Base-by-base conservation (phyloP, 2,329 filamentous ascomycete species). In the Fusarium sp. region DNA sequence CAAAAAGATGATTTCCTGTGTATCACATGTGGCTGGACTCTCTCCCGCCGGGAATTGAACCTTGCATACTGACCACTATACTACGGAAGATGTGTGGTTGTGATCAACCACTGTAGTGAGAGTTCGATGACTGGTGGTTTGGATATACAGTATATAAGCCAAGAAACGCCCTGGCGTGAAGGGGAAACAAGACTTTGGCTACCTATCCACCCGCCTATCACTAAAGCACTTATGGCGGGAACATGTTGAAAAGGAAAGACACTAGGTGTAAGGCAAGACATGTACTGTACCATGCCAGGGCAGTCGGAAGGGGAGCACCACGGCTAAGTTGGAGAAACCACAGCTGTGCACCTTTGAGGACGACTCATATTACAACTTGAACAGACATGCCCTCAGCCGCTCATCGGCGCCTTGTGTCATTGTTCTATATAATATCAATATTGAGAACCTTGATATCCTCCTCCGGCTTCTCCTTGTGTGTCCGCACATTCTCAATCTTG, bases 371-470 rank as follows among this genome's bases (percentile, higher is more conserved):
- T 10, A 44, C 40, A 25, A 8, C 20, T n/a, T 10, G 7, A 46
- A 1, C 20, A 23, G 20, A 46, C 42, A 25, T 14, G 1, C 42
- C 18, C 18, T 29, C 13, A 16, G 18, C 23, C 29, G 18, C 14
- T 18, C 11, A 33, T 20, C 10, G 14, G 23, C 20, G 8, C 42
- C 56, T 56, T 25, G 13, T 13, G 11, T 40, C 23, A 34, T 58
- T 31, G 36, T 64, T 70, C 51, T 84, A 87, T 68, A 81, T 74
- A 63, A 88, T 80, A 73, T 89, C 87, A 73, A 99, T 97, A 77
- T 92, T 97, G 62, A 99, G 88, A 72, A 99, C 97, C 82, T 97
- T 98, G 75, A 99, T 94, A 78, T 99, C 96, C 76, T 97, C 93
- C 79, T 97, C 92, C 0, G 96, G 96, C 83, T 95, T 97, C 82